A percentile compares a stretch with the other conserved stretches of the same genome.
Evolutionary conservation across 164 flowering plant genomes (phyloP).

Genomic region (Protea cynaroides): DNA sequence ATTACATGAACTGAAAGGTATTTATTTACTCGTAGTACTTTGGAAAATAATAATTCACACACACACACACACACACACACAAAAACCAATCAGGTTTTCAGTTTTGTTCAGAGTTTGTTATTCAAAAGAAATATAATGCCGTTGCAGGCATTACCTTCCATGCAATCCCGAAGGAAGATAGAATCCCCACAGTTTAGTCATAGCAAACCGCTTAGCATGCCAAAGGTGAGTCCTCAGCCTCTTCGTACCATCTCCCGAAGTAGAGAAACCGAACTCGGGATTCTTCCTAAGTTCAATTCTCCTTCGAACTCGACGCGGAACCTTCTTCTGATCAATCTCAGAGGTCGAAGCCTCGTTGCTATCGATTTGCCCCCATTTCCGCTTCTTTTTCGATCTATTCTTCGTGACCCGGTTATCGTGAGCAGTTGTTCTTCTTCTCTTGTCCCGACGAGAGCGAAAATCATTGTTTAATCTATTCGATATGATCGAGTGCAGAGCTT

Average conservation of each 20-base stretch:
- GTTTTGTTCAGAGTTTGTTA: too few species aligned
- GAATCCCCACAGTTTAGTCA: conserved; percentile 84
- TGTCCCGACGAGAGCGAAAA: conserved; percentile 50
- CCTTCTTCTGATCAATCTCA: conserved; percentile 25
- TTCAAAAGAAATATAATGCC: too few species aligned
- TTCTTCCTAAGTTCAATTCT: conserved; percentile 53
- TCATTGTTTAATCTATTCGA: conserved; percentile 42
- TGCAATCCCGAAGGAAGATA: conserved; percentile 73
- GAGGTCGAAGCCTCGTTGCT: conserved; percentile 5
- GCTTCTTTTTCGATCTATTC: conserved; percentile 30
- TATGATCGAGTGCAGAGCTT: conserved; percentile 52
- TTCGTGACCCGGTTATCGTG: conserved; percentile 34
- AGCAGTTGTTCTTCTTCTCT: conserved; percentile 77
- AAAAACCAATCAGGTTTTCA: not conserved
- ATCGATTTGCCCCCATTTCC: conserved; percentile 15
- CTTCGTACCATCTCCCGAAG: conserved; percentile 79
- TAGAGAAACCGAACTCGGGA: conserved; percentile 39
- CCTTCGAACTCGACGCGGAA: conserved; percentile 49
- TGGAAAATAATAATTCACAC: too few species aligned
- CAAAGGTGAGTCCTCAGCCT: conserved; percentile 89
- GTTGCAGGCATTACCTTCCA: conserved; percentile 53
- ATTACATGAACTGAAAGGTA: not conserved
- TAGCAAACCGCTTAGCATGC: conserved; percentile 82
- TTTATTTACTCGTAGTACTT: too few species aligned
- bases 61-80: too few species aligned